Evolutionary conservation across 2,329 filamentous ascomycete species (phyloP), one percentile per base, ranked within the genome.

Genomic region (Tothia fuscella): DNA sequence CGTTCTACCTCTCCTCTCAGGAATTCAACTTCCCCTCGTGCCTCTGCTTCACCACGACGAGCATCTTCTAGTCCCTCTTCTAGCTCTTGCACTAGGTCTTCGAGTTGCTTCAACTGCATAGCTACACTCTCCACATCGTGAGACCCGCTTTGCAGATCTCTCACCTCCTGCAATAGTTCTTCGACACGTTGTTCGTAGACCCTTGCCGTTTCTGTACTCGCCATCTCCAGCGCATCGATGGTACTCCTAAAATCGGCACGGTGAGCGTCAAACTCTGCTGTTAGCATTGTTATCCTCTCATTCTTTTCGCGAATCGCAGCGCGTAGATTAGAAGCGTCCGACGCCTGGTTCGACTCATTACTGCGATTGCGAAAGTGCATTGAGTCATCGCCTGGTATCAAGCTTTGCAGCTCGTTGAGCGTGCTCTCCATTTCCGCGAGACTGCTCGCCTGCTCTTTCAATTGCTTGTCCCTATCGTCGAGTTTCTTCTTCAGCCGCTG

Each of bases 41-140:
- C 91, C 64, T 98, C 91, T 7, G 89, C 89, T 63, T 98, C 91
- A 5, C 91, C 91, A 43, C 91, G 74, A 42, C 91, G 74, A 36
- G 91, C 88, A 63, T 98, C 91, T 62, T 98, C 91, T 1, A 98
- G 70, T 1, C 91, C 91, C 60, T 98, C 91, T 60, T 98, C 91
- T 0, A 98, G 74, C 59, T 98, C 91, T 52, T 93, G 89, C 2
- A 98, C 91, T 25, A 96, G 73, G 58, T 96, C 89, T 58, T 96
- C 91, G 2, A 98, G 70, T 61, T 94, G 87, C 64, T 94, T 95
- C 42, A 98, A 71, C 61, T 98, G 91, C 48, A 74, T 74, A 5
- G 91, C 88, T 16, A 98, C 87, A 20, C 79, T 82, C 52, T 95
- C 86, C 6, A 98, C 87, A 56, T 98, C 91, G 45, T 93, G 79